Percentiles rank a stretch among this genome's conserved stretches.
phyloP scores from a whole-genome alignment of 345 rosid species.

The Gossypium herbaceum region DNA sequence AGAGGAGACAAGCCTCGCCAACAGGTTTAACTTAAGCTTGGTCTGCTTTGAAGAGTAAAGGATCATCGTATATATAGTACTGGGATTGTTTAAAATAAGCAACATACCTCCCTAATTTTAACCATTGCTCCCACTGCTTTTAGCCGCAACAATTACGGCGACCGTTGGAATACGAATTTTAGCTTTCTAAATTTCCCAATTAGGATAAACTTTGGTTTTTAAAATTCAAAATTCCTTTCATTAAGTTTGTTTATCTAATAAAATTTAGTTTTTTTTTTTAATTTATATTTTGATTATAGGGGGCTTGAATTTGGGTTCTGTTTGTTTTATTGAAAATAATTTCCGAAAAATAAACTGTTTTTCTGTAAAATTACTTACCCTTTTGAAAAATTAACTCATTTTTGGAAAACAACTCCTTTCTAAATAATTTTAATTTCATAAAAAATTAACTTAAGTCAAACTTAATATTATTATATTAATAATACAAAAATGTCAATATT shows the following conservation, averaged over 20 bases:
- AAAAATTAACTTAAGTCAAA: no score
- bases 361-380: rapidly evolving
- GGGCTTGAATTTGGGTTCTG: no score
- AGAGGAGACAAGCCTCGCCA: background rate
- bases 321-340: no score
- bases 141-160: background rate
- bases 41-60: background rate
- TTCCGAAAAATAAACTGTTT: rapidly evolving
- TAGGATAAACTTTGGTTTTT: background rate
- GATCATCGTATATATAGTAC: background rate
- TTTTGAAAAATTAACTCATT: no score
- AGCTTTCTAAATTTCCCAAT: background rate
- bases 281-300: no score
- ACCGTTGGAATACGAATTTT: background rate
- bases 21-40: background rate
- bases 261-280: no score
- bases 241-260: no score
- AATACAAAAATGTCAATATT: no score
- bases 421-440: no score
- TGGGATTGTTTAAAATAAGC: background rate
- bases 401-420: no score
- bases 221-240: no score
- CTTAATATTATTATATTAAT: no score
- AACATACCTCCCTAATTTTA: background rate
- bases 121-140: background rate